Evolutionary conservation across 2,329 filamentous ascomycete genomes (phyloP).

Genomic region (Seiridium unicorne): DNA sequence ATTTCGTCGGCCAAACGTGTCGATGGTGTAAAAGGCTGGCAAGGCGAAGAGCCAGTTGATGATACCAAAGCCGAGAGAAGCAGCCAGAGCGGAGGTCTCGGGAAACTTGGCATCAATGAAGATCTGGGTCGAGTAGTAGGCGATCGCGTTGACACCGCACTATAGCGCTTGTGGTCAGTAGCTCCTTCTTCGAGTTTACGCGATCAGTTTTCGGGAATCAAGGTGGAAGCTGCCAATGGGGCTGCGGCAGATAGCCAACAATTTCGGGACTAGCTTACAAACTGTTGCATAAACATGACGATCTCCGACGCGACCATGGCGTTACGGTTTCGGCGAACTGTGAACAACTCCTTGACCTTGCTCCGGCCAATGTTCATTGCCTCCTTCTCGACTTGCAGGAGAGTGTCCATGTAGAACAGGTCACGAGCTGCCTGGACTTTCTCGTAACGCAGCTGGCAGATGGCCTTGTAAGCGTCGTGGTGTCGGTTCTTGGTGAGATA

Average conservation of each 20-base stretch:
- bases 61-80: slow-evolving; percentile 62
- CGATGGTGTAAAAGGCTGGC: slow-evolving; percentile 64
- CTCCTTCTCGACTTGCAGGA: slow-evolving; percentile 55
- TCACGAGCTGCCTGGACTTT: slow-evolving; percentile 56
- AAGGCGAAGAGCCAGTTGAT: slow-evolving; percentile 66
- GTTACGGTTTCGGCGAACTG: slow-evolving; percentile 60
- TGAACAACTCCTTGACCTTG: slow-evolving; percentile 56
- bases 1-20: slow-evolving; percentile 65
- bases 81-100: slow-evolving; percentile 50
- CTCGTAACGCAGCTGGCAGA: slow-evolving; percentile 45
- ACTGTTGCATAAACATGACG: slow-evolving; percentile 66
- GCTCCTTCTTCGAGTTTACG: too few species aligned
- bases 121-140: slow-evolving; percentile 57
- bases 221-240: too few species aligned
- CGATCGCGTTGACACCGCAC: slow-evolving; percentile 41
- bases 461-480: slow-evolving; percentile 43
- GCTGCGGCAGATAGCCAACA: too few species aligned
- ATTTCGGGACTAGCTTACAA: slow-evolving; percentile 2
- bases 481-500: slow-evolving; percentile 48
- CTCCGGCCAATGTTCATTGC: slow-evolving; percentile 47
- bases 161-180: too few species aligned
- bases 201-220: too few species aligned
- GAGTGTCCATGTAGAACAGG: slow-evolving; percentile 54
- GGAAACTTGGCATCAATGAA: slow-evolving; percentile 55
- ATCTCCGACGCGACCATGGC: slow-evolving; percentile 59